phyloP scores from a whole-genome alignment of 192 early-diverging fungal genomes.

The Backusella luteola region DNA sequence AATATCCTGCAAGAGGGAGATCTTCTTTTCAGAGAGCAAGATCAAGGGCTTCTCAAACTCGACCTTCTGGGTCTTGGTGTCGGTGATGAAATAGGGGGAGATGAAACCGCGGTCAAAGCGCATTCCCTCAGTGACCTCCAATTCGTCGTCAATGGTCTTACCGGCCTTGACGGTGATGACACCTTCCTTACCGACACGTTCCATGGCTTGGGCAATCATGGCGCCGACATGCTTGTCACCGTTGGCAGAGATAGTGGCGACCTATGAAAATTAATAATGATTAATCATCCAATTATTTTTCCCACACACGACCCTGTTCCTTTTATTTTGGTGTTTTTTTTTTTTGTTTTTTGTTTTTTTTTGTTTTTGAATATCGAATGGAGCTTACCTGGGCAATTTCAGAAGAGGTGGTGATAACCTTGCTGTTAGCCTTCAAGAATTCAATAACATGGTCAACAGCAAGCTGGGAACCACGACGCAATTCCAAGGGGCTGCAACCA shows the following conservation, averaged over 20 bases:
- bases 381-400: slow-evolving; percentile 91
- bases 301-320: not conserved
- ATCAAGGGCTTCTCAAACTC: slow-evolving; percentile 99
- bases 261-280: slow-evolving; percentile 26
- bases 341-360: not conserved
- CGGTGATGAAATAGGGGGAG: slow-evolving; percentile 99
- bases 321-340: not conserved
- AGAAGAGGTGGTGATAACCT: slow-evolving; percentile 90
- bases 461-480: slow-evolving; percentile 91
- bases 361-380: not conserved
- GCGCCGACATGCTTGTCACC: slow-evolving; percentile 96
- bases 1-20: slow-evolving; percentile 93
- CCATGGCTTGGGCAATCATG: slow-evolving; percentile 99
- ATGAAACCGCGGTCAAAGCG: slow-evolving; percentile 99
- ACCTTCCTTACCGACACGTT: slow-evolving; percentile 99
- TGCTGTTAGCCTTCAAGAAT: slow-evolving; percentile 87
- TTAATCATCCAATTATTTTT: not conserved
- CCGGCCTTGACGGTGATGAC: slow-evolving; percentile 99
- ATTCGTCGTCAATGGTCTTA: slow-evolving; percentile 98
- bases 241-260: slow-evolving; percentile 98
- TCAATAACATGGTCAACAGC: slow-evolving; percentile 94
- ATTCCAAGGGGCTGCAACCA: slow-evolving; percentile 99
- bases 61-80: slow-evolving; percentile 97
- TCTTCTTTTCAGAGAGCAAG: slow-evolving; percentile 98
- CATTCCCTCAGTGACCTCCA: slow-evolving; percentile 99